Percentiles rank a stretch among this genome's conserved stretches.
phyloP scores from a whole-genome alignment of 352 stramenopile species.

The Albugo candida region DNA sequence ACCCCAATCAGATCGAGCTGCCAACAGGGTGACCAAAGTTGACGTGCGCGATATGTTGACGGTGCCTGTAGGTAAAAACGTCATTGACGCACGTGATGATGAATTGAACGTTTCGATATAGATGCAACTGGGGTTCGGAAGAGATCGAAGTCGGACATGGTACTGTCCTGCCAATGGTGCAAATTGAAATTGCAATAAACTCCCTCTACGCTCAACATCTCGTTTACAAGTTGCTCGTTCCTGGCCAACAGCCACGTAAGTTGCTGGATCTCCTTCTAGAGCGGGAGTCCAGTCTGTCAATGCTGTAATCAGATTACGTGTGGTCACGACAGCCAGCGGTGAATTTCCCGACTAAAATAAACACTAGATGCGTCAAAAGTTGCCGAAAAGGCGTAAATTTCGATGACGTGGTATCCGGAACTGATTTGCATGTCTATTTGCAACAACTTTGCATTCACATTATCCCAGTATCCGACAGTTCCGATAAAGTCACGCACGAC shows the following conservation, averaged over 20 bases:
- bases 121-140: slow-evolving; percentile 16
- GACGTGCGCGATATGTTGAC: slow-evolving; percentile 6
- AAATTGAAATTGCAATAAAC: slow-evolving; percentile 20
- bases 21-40: slow-evolving; percentile 11
- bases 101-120: slow-evolving; percentile 18
- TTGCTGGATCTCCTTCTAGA: slow-evolving; percentile 16
- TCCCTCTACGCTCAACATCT: slow-evolving; percentile 22
- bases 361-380: slow-evolving; percentile 29
- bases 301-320: neutral
- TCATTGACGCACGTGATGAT: slow-evolving; percentile 19
- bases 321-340: slow-evolving; percentile 8
- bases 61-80: slow-evolving; percentile 16
- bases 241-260: slow-evolving; percentile 5
- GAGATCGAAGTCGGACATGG: slow-evolving; percentile 14
- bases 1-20: slow-evolving; percentile 16
- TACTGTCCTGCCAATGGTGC: slow-evolving; percentile 18
- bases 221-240: slow-evolving; percentile 12
- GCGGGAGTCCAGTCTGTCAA: neutral
- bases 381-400: slow-evolving; percentile 22
- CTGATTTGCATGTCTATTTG: slow-evolving; percentile 21
- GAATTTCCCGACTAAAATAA: slow-evolving; percentile 23
- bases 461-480: slow-evolving; percentile 19
- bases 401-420: slow-evolving; percentile 17
- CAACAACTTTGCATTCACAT: slow-evolving; percentile 15
- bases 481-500: slow-evolving; percentile 26